Percentiles rank a stretch among this genome's conserved stretches.
These are phyloP conservation scores for Xylariaceae sp. DNA, from an alignment of 2,329 filamentous ascomycete species.

Conservation along the genomic window DNA sequence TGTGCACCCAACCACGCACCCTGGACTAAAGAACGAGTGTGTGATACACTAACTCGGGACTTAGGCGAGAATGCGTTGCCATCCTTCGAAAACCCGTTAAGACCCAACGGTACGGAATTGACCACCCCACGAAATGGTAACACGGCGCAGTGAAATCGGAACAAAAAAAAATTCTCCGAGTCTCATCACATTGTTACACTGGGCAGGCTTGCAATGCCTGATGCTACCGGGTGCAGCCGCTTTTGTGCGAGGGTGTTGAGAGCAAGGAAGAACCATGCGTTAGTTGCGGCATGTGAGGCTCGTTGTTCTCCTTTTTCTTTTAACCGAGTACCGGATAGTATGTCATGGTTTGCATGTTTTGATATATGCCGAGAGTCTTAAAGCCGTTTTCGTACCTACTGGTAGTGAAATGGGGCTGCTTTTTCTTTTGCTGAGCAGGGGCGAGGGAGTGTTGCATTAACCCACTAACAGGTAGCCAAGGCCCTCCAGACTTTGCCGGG, in stretches of 20 bases:
- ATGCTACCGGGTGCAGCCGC: conserved; percentile 25
- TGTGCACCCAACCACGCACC: conserved; percentile 22
- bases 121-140: conserved; percentile 21
- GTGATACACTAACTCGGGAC: conserved; percentile 19
- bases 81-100: conserved; percentile 31
- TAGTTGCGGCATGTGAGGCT: conserved; percentile 25
- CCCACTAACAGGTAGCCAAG: conserved; percentile 16
- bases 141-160: conserved; percentile 25
- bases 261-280: conserved; percentile 29
- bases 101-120: conserved; percentile 29
- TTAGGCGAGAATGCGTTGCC: conserved; percentile 25
- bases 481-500: conserved; percentile 22
- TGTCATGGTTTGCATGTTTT: conserved; percentile 19
- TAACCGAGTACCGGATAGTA: conserved; percentile 11
- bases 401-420: conserved; percentile 17
- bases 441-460: conserved; percentile 23
- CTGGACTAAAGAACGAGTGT: conserved; percentile 9
- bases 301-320: conserved; percentile 13
- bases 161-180: conserved; percentile 33
- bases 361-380: conserved; percentile 11
- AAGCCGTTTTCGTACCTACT: conserved; percentile 17
- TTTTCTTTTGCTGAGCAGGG: conserved; percentile 28
- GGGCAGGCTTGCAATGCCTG: conserved; percentile 17
- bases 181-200: conserved; percentile 22
- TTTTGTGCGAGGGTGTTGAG: conserved; percentile 23